These are phyloP conservation scores for Mortierella sp. DNA, from an alignment of 371 early-diverging fungal genomes.

Conservation along the genomic window DNA sequence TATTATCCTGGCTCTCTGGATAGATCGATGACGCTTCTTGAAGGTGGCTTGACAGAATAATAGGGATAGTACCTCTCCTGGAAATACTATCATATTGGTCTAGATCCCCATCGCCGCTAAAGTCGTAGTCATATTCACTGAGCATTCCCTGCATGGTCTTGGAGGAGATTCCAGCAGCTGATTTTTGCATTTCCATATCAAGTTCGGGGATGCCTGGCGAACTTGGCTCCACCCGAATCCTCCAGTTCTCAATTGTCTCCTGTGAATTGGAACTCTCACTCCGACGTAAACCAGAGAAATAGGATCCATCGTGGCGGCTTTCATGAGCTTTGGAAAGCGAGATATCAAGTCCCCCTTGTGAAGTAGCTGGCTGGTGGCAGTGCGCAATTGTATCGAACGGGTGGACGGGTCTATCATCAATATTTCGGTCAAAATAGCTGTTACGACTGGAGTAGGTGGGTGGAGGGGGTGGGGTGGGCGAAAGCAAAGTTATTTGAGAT, in stretches of 20 bases:
- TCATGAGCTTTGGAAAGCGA: background rate
- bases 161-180: background rate
- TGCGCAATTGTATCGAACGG: conserved; percentile 28
- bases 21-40: conserved; percentile 13
- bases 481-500: conserved; percentile 15
- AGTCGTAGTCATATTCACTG: conserved; percentile 4
- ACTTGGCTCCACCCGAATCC: conserved; percentile 41
- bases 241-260: conserved; percentile 49
- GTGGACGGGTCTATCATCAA: conserved; percentile 18
- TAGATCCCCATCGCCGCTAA: background rate
- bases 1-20: conserved; percentile 2
- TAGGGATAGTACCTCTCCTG: conserved; percentile 38
- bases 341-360: background rate
- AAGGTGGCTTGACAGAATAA: conserved; percentile 33
- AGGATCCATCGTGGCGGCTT: background rate
- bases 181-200: conserved; percentile 5
- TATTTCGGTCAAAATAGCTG: conserved; percentile 1
- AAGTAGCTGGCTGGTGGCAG: background rate
- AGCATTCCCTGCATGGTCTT: background rate
- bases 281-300: conserved; percentile 9
- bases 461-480: conserved; percentile 20
- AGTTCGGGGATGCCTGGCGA: conserved; percentile 27
- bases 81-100: conserved; percentile 11
- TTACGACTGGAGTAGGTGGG: conserved; percentile 9
- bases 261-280: conserved; percentile 36